Conservation (phyloP, 257 asterid genomes). For the Vinca minor region DNA sequence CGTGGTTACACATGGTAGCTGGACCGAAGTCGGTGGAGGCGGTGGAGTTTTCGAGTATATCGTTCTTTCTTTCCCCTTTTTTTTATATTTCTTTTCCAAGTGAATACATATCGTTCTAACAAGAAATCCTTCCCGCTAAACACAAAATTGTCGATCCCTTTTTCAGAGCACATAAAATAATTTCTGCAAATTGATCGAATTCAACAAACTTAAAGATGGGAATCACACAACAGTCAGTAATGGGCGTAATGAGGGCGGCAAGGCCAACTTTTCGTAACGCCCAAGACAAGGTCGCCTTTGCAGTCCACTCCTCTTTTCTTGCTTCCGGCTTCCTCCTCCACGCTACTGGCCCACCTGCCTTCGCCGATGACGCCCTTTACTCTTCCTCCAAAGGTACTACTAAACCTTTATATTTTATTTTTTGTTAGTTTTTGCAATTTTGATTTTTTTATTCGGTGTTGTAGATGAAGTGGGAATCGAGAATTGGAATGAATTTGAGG, state of each 20-base stretch:
- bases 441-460: constrained; percentile 2
- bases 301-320: constrained; percentile 51
- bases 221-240: no score
- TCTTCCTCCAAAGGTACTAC: constrained; percentile 43
- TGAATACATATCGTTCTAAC: no score
- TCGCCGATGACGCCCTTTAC: constrained; percentile 36
- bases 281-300: constrained; percentile 57
- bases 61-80: no score
- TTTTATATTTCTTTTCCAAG: no score
- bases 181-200: no score
- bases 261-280: constrained; percentile 53
- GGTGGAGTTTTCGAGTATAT: no score
- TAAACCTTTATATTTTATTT: background rate
- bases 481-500: constrained; percentile 60
- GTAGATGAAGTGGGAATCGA: constrained; percentile 74
- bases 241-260: constrained; percentile 65
- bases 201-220: no score
- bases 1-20: no score
- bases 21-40: no score
- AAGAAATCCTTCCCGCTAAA: no score
- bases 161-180: no score
- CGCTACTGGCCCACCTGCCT: constrained; percentile 59
- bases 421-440: background rate
- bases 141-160: no score
- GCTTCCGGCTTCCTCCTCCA: constrained; percentile 59